Evolutionary conservation across 2,329 filamentous ascomycete genomes (phyloP), one percentile per base, ranked within the genome.

Genomic region (Pseudogymnoascus sp.): DNA sequence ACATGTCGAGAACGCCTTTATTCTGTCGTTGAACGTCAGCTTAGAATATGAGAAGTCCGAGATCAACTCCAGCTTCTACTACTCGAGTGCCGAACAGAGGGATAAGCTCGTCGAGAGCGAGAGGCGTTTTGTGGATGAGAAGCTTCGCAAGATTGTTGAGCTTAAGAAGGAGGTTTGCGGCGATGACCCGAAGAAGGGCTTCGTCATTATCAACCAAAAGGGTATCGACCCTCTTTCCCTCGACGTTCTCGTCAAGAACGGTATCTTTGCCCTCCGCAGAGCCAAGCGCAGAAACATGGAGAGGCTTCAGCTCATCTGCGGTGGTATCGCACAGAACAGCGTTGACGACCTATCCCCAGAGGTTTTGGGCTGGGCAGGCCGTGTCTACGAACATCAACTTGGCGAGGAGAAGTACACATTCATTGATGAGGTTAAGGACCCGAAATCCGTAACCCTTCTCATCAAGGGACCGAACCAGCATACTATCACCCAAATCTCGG

Each of bases 261-360:
- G 92, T 68, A 99, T 99, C 70, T 85, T 97, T 67, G 94, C 94
- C 61, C 84, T 99, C 66, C 87, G 94, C 71, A 85, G 94, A 75
- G 94, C 94, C 41, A 99, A 99, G 88, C 85, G 94, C 76, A 89
- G 94, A 74, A 99, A 99, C 80, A 99, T 99, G 94, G 94, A 99
- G 82, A 87, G 94, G 71, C 81, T 99, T 68, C 94, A 99, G 78
- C 85, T 99, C 67, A 85, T 97, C 65, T 97, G 92, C 73, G 94
- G 94, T 63, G 94, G 94, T 72, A 81, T 83, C 61, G 87, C 94
- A 62, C 93, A 97, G 77, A 99, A 99, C 84, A 96, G 91, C 70
- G 93, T 97, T 4, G 94, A 99, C 41, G 94, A 97, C 71, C 78
- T 99, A 65, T 86, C 87, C 3, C 89, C 92, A 1, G 91, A 96